Percentiles rank a stretch among this genome's conserved stretches.
phyloP scores from a whole-genome alignment of 495 filamentous ascomycete genomes.

The Xylaria longipes region DNA sequence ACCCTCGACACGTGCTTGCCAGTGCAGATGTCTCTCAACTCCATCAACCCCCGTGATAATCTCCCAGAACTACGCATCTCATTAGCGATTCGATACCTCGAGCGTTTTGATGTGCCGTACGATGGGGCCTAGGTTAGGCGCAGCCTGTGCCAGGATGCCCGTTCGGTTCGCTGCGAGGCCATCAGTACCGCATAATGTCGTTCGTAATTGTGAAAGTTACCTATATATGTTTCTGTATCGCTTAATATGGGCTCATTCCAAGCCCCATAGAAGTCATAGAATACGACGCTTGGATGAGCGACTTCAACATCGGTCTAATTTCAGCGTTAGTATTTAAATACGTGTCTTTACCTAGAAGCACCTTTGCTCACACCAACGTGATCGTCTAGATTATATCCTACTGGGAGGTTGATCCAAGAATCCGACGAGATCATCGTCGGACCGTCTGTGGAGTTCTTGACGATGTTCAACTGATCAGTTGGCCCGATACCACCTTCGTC shows the following conservation, averaged over 20 bases:
- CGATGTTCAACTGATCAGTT: conserved; percentile 54
- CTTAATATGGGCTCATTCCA: conserved; percentile 42
- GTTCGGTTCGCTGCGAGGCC: conserved; percentile 49
- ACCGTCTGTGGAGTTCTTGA: conserved; percentile 53
- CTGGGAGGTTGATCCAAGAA: conserved; percentile 68
- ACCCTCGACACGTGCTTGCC: conserved; percentile 60
- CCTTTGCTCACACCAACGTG: conserved; percentile 55
- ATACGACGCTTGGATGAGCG: conserved; percentile 57
- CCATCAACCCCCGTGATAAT: conserved; percentile 57
- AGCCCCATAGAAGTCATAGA: conserved; percentile 64
- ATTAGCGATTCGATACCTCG: conserved; percentile 8
- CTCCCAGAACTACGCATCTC: conserved; percentile 47
- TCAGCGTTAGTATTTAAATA: background rate
- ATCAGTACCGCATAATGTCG: conserved; percentile 30
- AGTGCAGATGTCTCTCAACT: conserved; percentile 62
- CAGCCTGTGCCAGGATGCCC: conserved; percentile 66
- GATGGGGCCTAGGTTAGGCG: conserved; percentile 61
- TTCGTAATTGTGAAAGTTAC: conserved; percentile 22
- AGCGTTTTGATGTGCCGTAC: conserved; percentile 33
- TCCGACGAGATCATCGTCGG: conserved; percentile 48
- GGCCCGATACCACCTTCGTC: conserved; percentile 60
- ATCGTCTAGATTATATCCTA: conserved; percentile 68
- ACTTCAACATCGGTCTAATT: conserved; percentile 60
- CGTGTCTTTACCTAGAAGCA: background rate
- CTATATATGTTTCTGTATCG: conserved; percentile 36